Evolutionary conservation across 2,329 filamentous ascomycete species (phyloP).

Genomic region (Sphaerulina vaccinii): DNA sequence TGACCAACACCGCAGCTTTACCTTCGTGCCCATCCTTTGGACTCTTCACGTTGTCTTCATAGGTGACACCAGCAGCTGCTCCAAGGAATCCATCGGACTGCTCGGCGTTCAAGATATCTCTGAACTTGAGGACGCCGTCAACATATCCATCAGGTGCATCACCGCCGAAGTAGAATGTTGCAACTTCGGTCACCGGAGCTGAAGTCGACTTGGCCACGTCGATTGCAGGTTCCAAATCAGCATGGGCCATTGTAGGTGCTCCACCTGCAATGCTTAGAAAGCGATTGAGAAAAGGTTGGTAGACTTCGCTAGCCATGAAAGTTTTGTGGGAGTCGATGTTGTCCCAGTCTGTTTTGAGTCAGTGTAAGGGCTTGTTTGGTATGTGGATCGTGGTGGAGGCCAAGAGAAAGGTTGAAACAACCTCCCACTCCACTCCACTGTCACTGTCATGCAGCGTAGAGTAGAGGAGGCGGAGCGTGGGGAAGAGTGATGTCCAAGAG

Average conservation of each 20-base stretch:
- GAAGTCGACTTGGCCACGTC: constrained; percentile 29
- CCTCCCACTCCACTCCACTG: too few relatives aligned
- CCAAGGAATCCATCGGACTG: constrained; percentile 28
- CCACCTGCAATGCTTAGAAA: constrained; percentile 35
- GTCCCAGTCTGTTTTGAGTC: constrained; percentile 44
- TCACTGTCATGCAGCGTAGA: too few relatives aligned
- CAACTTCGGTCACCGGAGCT: constrained; percentile 52
- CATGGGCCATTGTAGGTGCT: constrained; percentile 37
- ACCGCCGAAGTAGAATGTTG: constrained; percentile 45
- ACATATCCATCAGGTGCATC: constrained; percentile 36
- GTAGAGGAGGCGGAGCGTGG: too few relatives aligned
- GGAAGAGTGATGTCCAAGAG: too few relatives aligned
- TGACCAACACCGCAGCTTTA: constrained; percentile 43
- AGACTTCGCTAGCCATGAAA: constrained; percentile 42
- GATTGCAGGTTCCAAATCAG: constrained; percentile 32
- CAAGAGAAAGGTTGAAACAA: background rate
- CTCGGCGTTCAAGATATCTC: constrained; percentile 36
- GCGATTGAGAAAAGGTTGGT: constrained; percentile 40
- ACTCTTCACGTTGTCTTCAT: constrained; percentile 30
- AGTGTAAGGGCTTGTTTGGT: background rate
- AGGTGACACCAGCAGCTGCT: constrained; percentile 27
- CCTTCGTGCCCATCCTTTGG: constrained; percentile 39
- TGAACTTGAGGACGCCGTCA: constrained; percentile 41
- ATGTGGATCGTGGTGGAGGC: background rate
- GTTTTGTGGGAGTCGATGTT: constrained; percentile 39